Base-by-base conservation (phyloP, 176 grass and related monocot genomes). In the Secale cereale region DNA sequence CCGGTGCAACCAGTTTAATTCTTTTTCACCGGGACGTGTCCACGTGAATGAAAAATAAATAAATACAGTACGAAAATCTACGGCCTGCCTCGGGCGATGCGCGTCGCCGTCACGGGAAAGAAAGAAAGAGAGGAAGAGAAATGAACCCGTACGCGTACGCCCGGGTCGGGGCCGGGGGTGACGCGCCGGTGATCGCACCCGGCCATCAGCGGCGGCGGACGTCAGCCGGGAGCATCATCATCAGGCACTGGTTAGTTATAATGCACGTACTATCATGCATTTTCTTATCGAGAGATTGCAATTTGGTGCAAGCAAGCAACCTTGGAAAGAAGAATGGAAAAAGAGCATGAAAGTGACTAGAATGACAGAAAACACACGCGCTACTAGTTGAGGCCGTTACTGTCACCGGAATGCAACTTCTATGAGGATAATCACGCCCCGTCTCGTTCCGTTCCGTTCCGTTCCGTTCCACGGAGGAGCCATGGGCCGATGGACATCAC, bases 101-200 rank as follows among this genome's bases (percentile, higher is more conserved):
- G 17, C 50, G 50, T 57, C 54, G 54, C 54, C 3, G 54, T 56
- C 52, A 56, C 52, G 52, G 52, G 52, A 56, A 56, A 56, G 52
- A 56, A 22, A 56, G 39, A 40, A 36, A 33, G 33, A 35, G 7
- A 36, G 35, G 7, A 36, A 36, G 39, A 41, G 39, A 41, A 46
- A 46, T 4, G 3, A 46, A 4, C 45, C 13, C 45, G 41, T 45
- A 45, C 41, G 4, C 46, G 46, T 17, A 50, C 46, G 45, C 15
- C 45, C 45, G 46, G 39, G 39, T 2, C 10, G 39, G 10, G 36
- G 36, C 1, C 35, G 37, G 43, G 65, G 32, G 68, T 87, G 85
- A 87, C 87, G 62, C 57, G 26, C 2, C 20, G 67, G 8, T 80
- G 81, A 88, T 28, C 43, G 68, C 59, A 74, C 10, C 50, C 33